These are phyloP conservation scores for Pseudocercospora cruenta DNA, from an alignment of 2,329 filamentous ascomycete genomes.

Conservation along the genomic window DNA sequence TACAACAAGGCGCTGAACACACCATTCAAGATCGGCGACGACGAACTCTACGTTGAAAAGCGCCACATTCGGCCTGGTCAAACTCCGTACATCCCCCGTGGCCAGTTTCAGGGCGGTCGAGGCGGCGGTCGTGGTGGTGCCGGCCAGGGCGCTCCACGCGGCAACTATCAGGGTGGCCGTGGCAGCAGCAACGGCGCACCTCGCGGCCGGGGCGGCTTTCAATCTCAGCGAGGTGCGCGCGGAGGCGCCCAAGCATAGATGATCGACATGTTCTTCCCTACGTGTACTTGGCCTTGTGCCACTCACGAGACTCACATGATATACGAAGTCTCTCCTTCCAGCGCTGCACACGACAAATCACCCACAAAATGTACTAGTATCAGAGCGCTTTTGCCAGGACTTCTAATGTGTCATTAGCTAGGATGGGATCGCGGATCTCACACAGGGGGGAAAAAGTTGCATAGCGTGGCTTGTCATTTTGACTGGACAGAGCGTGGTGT, in stretches of 20 bases:
- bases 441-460: constrained; percentile 17
- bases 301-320: neutral
- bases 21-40: constrained; percentile 80
- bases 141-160: constrained; percentile 25
- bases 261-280: neutral
- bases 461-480: constrained; percentile 21
- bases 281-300: neutral
- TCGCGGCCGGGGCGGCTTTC: constrained; percentile 25
- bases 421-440: constrained; percentile 5
- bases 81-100: constrained; percentile 44
- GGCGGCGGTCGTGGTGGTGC: constrained; percentile 58
- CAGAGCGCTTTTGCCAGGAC: constrained; percentile 12
- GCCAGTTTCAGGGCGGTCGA: constrained; percentile 45
- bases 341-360: neutral
- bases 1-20: constrained; percentile 81
- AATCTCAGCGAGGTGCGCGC: constrained; percentile 15
- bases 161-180: constrained; percentile 69
- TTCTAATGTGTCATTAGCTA: constrained; percentile 26
- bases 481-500: constrained; percentile 1
- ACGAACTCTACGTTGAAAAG: constrained; percentile 85
- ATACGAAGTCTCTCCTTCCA: neutral
- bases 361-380: constrained; percentile 21
- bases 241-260: constrained; percentile 15
- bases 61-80: constrained; percentile 65
- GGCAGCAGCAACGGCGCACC: constrained; percentile 47